These are phyloP conservation scores for Straminergon stramineum DNA, from an alignment of 225 moss, liverwort and hornwort genomes.

Conservation along the genomic window DNA sequence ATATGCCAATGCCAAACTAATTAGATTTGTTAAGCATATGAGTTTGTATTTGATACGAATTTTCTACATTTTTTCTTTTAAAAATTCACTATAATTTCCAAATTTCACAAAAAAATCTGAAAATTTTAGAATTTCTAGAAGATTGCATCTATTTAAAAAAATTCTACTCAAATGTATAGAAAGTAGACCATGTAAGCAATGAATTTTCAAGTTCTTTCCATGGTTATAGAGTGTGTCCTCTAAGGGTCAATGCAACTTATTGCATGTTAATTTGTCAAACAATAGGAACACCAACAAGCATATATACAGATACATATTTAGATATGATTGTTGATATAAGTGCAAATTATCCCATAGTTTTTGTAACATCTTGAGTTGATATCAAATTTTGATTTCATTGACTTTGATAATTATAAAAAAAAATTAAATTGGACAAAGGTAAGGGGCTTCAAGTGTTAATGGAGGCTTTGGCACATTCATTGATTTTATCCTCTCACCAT, in stretches of 20 bases:
- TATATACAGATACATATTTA: background rate
- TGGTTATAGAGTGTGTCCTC: too few species aligned
- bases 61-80: too few species aligned
- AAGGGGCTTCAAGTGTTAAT: background rate
- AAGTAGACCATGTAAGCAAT: too few species aligned
- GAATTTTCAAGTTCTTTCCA: too few species aligned
- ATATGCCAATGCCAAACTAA: too few species aligned
- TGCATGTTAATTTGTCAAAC: background rate
- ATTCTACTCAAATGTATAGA: too few species aligned
- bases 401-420: background rate
- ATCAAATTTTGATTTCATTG: background rate
- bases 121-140: too few species aligned
- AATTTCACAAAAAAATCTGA: too few species aligned
- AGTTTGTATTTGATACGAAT: too few species aligned
- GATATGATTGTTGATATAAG: background rate
- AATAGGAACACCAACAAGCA: background rate
- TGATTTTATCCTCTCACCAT: background rate
- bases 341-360: background rate
- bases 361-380: background rate
- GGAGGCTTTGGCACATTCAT: background rate
- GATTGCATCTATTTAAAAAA: too few species aligned
- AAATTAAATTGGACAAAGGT: background rate
- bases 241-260: background rate
- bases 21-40: too few species aligned
- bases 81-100: too few species aligned